Evolutionary conservation across 805 yeast genomes (phyloP).

Genomic region (Barnettozyma pratensis): DNA sequence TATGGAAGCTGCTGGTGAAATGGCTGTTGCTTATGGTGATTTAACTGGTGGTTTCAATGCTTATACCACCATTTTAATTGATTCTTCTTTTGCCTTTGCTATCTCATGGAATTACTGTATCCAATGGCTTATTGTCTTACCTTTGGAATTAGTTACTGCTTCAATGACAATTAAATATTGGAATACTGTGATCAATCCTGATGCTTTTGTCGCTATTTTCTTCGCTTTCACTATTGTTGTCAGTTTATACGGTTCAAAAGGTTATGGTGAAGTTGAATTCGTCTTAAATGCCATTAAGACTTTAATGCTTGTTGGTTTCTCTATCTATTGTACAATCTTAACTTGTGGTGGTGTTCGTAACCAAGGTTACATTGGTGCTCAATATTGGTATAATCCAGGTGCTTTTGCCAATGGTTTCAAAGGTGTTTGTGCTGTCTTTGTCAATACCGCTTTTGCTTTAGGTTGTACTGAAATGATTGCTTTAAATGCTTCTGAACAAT

Average conservation of each 20-base stretch:
- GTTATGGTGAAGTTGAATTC: slow-evolving; percentile 61
- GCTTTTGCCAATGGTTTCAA: slow-evolving; percentile 49
- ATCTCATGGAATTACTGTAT: slow-evolving; percentile 59
- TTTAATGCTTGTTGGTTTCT: slow-evolving; percentile 53
- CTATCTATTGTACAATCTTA: slow-evolving; percentile 44
- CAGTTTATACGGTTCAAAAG: slow-evolving; percentile 49
- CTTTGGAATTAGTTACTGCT: slow-evolving; percentile 62
- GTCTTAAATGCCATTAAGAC: slow-evolving; percentile 63
- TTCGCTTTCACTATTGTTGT: slow-evolving; percentile 39
- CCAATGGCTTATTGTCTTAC: slow-evolving; percentile 58
- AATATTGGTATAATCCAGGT: slow-evolving; percentile 51
- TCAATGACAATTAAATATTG: slow-evolving; percentile 57
- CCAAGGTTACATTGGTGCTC: slow-evolving; percentile 44
- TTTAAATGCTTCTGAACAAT: slow-evolving; percentile 42
- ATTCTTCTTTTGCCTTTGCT: slow-evolving; percentile 54
- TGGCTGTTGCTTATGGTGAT: slow-evolving; percentile 55
- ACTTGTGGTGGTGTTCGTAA: slow-evolving; percentile 39
- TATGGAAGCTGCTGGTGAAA: slow-evolving; percentile 60
- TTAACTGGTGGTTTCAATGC: slow-evolving; percentile 62
- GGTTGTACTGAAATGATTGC: slow-evolving; percentile 59
- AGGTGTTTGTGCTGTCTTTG: slow-evolving; percentile 48
- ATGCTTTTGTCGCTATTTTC: slow-evolving; percentile 52
- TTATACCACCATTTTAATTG: slow-evolving; percentile 50
- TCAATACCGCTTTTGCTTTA: slow-evolving; percentile 54
- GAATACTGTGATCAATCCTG: slow-evolving; percentile 49